Conservation (phyloP, 768 basidiomycete species). For the Podaxis sp. region DNA sequence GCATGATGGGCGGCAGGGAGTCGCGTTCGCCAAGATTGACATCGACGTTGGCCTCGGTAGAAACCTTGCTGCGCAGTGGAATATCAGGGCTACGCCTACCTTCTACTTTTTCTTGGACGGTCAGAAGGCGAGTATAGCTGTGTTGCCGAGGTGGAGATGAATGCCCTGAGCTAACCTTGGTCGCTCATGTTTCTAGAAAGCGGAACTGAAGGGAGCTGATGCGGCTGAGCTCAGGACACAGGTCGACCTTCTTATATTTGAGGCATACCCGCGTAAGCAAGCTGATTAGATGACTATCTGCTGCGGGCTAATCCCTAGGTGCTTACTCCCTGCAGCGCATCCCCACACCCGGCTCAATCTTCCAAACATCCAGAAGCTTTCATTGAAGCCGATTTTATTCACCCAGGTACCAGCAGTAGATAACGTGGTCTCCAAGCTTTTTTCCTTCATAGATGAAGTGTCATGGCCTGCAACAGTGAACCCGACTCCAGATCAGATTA, state of each 20-base stretch:
- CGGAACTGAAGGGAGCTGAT: slow-evolving; percentile 75
- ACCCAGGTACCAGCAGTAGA: slow-evolving; percentile 70
- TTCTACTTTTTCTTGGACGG: slow-evolving; percentile 87
- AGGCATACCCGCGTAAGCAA: slow-evolving; percentile 77
- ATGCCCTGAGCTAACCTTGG: neutral
- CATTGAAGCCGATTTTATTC: slow-evolving; percentile 76
- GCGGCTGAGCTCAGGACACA: slow-evolving; percentile 68
- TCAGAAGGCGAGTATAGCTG: slow-evolving; percentile 49
- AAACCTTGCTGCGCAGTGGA: slow-evolving; percentile 59
- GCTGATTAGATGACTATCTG: neutral
- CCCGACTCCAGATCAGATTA: slow-evolving; percentile 39
- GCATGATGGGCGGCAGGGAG: slow-evolving; percentile 41
- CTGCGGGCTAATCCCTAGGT: neutral
- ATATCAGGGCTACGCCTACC: slow-evolving; percentile 79
- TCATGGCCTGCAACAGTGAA: slow-evolving; percentile 31
- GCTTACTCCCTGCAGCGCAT: slow-evolving; percentile 53
- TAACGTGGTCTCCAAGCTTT: slow-evolving; percentile 59
- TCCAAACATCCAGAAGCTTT: slow-evolving; percentile 59
- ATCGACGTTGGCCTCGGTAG: slow-evolving; percentile 65
- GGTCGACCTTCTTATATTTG: slow-evolving; percentile 70
- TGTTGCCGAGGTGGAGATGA: neutral
- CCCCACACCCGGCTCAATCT: slow-evolving; percentile 64
- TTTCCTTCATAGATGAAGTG: slow-evolving; percentile 56
- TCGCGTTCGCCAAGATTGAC: slow-evolving; percentile 86
- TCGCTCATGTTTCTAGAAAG: slow-evolving; percentile 38